These are phyloP conservation scores for Gynandropsis gynandra DNA, from an alignment of 345 rosid species.

Conservation along the genomic window DNA sequence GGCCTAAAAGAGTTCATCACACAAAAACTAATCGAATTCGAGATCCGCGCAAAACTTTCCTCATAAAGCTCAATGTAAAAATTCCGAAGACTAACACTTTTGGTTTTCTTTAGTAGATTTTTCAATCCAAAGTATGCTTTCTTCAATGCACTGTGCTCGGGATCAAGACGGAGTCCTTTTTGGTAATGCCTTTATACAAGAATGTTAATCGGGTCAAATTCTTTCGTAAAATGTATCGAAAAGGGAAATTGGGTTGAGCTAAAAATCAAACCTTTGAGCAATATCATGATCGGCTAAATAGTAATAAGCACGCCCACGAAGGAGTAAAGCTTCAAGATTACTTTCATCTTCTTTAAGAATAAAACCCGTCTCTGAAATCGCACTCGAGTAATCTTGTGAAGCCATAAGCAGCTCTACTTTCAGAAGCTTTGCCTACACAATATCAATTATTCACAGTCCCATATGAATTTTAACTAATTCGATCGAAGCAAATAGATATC, in stretches of 20 bases:
- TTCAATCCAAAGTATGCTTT: conserved; percentile 95
- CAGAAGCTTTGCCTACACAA: conserved; percentile 66
- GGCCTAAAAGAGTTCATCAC: conserved; percentile 43
- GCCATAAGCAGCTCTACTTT: conserved; percentile 66
- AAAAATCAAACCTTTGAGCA: conserved; percentile 65
- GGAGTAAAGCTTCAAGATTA: conserved; percentile 77
- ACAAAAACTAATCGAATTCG: background rate
- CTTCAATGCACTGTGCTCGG: conserved; percentile 89
- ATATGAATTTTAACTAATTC: background rate
- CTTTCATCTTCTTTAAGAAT: conserved; percentile 87
- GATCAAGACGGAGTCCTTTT: conserved; percentile 94
- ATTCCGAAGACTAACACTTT: conserved; percentile 54
- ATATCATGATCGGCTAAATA: conserved; percentile 98
- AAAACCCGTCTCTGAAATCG: conserved; percentile 74
- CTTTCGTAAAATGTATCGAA: background rate
- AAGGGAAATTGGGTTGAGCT: background rate
- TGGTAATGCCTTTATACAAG: conserved; percentile 70
- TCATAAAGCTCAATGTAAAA: conserved; percentile 13
- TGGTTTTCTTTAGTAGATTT: conserved; percentile 88
- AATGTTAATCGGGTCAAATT: conserved; percentile 10
- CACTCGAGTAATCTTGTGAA: conserved; percentile 69
- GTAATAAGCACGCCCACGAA: conserved; percentile 96
- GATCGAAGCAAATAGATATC: background rate
- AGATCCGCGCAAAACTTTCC: background rate
- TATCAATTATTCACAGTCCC: too few species aligned